Conservation (phyloP, 805 yeast genomes). For the Sporopachydermia lactativora region DNA sequence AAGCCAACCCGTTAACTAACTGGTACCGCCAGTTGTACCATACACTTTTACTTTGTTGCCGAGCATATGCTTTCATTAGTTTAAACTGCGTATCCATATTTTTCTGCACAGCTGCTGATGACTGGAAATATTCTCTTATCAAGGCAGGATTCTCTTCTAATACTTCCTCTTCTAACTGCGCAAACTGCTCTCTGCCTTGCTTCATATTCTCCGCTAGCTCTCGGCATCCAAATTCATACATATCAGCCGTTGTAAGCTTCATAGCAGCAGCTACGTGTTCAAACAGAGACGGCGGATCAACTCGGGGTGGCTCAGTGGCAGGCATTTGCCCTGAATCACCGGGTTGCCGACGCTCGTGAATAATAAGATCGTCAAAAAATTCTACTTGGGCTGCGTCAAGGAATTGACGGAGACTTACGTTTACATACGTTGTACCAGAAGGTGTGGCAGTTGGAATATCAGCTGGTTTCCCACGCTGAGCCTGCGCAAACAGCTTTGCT, state of each 20-base stretch:
- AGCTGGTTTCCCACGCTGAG: not conserved
- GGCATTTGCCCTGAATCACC: conserved; percentile 3
- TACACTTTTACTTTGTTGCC: conserved; percentile 36
- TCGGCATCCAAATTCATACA: conserved; percentile 38
- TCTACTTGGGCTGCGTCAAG: conserved; percentile 26
- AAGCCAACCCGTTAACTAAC: conserved; percentile 29
- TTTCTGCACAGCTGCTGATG: conserved; percentile 24
- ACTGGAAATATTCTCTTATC: conserved; percentile 32
- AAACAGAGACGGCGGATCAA: conserved; percentile 12
- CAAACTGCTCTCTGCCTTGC: conserved; percentile 33
- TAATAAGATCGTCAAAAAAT: conserved; percentile 32
- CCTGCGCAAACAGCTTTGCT: not conserved
- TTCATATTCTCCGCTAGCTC: conserved; percentile 37
- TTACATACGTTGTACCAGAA: conserved; percentile 13
- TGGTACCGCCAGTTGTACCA: conserved; percentile 55
- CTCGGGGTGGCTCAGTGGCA: no score
- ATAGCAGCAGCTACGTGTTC: conserved; percentile 28
- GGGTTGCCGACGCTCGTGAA: conserved; percentile 6
- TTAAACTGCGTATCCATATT: conserved; percentile 34
- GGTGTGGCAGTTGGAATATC: conserved; percentile 1
- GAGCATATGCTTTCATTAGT: conserved; percentile 34
- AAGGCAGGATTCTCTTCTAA: conserved; percentile 32
- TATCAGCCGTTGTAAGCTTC: conserved; percentile 29
- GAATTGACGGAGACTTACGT: conserved; percentile 25
- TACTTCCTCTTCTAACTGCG: conserved; percentile 32